Evolutionary conservation across 805 yeast genomes (phyloP).

Genomic region (Candida ponderosae): DNA sequence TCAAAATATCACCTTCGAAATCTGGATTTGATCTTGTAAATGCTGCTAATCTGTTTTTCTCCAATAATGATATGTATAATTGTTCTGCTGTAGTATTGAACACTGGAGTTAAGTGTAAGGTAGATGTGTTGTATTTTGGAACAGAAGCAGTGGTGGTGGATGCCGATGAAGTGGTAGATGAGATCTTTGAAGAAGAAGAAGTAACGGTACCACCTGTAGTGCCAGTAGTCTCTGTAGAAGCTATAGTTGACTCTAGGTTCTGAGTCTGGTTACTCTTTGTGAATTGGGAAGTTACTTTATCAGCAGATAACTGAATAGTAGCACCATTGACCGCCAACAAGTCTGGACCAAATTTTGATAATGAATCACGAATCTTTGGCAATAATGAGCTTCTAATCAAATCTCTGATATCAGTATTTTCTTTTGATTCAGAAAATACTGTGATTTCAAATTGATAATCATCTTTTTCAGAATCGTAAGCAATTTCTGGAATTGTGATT

Average conservation of each 20-base stretch:
- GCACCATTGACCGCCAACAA: conserved; percentile 69
- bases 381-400: conserved; percentile 43
- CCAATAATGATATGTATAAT: conserved; percentile 67
- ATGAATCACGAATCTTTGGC: conserved; percentile 58
- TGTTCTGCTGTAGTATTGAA: conserved; percentile 89
- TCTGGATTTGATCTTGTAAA: conserved; percentile 76
- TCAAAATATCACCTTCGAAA: conserved; percentile 36
- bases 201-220: conserved; percentile 4
- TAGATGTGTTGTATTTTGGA: conserved; percentile 74
- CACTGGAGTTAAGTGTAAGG: conserved; percentile 65
- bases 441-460: conserved; percentile 82
- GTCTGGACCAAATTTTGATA: conserved; percentile 67
- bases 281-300: conserved; percentile 49
- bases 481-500: conserved; percentile 82
- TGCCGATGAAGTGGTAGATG: conserved; percentile 8
- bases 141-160: conserved; percentile 17
- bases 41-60: conserved; percentile 72
- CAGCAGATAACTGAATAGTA: conserved; percentile 78
- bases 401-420: conserved; percentile 44
- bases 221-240: conserved; percentile 6
- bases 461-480: conserved; percentile 82
- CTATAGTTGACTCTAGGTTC: conserved; percentile 7
- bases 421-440: conserved; percentile 47
- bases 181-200: conserved; percentile 1
- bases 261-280: conserved; percentile 43